phyloP scores from a whole-genome alignment of 306 rosid species.

The Glycine latifolia region DNA sequence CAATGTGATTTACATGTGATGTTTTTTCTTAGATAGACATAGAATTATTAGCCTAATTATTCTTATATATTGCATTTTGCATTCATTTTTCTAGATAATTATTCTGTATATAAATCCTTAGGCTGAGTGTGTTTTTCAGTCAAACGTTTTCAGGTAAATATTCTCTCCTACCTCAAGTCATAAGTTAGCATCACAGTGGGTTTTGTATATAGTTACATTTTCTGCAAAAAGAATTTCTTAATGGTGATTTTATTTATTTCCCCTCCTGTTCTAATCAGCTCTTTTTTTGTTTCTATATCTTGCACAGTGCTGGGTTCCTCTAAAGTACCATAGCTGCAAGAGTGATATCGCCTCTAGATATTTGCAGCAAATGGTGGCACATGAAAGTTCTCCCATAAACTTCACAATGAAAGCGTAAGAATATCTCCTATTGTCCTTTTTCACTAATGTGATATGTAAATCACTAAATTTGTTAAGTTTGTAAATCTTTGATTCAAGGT shows the following conservation, averaged over 20 bases:
- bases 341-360: constrained; percentile 77
- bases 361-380: constrained; percentile 70
- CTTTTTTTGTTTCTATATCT: constrained; percentile 27
- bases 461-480: constrained; percentile 24
- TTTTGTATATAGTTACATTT: background rate
- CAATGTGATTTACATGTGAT: constrained; percentile 27
- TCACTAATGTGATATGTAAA: constrained; percentile 14
- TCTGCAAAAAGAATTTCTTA: background rate
- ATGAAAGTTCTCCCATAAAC: constrained; percentile 65
- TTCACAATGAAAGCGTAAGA: constrained; percentile 82
- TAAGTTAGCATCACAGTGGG: background rate
- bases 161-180: background rate
- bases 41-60: background rate
- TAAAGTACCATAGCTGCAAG: constrained; percentile 77
- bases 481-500: constrained; percentile 61
- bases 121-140: background rate
- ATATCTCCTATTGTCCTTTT: constrained; percentile 21
- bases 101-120: background rate
- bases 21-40: background rate
- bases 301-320: constrained; percentile 83
- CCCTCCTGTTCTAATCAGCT: constrained; percentile 8
- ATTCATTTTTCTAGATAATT: background rate
- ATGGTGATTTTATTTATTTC: constrained; percentile 15
- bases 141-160: background rate
- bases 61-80: background rate